Percentiles rank a stretch among this genome's conserved stretches.
Evolutionary conservation across 1,139 yeast species (phyloP).

Genomic region (Arxiozyma telluris): DNA sequence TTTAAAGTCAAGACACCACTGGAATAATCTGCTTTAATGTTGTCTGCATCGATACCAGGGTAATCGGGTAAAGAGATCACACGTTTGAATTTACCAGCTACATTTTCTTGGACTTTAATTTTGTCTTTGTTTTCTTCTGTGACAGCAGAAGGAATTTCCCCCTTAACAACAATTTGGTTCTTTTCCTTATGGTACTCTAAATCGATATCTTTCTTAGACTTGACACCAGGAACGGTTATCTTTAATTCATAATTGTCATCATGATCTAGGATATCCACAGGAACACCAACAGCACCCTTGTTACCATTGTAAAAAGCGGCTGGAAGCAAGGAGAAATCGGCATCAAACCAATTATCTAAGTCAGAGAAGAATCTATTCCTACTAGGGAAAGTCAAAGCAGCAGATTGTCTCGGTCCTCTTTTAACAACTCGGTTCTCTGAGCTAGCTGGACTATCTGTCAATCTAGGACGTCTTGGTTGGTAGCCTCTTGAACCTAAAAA

Average conservation of each 20-base stretch:
- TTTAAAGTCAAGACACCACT: constrained; percentile 35
- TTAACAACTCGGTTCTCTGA: neutral
- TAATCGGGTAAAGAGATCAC: constrained; percentile 33
- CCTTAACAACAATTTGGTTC: constrained; percentile 34
- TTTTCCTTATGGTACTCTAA: constrained; percentile 36
- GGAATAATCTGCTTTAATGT: constrained; percentile 34
- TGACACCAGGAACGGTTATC: constrained; percentile 37
- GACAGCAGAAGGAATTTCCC: constrained; percentile 29
- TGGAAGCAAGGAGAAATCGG: constrained; percentile 21
- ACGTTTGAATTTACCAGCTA: constrained; percentile 36
- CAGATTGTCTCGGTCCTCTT: neutral
- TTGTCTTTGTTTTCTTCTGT: constrained; percentile 22
- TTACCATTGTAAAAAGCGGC: constrained; percentile 9
- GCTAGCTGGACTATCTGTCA: constrained; percentile 1
- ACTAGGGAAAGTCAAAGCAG: neutral
- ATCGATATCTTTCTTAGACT: constrained; percentile 31
- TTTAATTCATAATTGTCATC: constrained; percentile 34
- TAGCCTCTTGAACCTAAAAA: constrained; percentile 23
- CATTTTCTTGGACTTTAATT: constrained; percentile 33
- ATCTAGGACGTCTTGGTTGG: constrained; percentile 10
- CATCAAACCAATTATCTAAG: constrained; percentile 24
- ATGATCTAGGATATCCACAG: constrained; percentile 37
- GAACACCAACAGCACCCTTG: constrained; percentile 26
- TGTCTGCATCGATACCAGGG: constrained; percentile 34
- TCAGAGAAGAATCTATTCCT: constrained; percentile 9